Base-by-base conservation (phyloP, 768 basidiomycete species). In the Phylloporus sp. region DNA sequence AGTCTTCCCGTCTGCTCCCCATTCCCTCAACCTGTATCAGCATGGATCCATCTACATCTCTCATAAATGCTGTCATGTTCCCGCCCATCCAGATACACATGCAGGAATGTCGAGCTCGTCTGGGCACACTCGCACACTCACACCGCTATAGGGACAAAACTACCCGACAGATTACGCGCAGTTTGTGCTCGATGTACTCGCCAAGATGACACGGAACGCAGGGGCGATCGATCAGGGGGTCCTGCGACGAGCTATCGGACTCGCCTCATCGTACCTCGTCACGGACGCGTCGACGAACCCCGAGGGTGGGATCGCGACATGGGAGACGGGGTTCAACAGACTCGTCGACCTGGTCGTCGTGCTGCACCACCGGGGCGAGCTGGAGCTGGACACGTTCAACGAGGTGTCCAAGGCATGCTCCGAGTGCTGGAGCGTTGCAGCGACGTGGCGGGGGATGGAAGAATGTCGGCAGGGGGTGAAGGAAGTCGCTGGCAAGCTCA, bases 261-360 rank as follows among this genome's bases (percentile, higher is more conserved):
- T 90, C 34, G 79, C 89, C 13, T 84, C 89, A 2, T 87, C 88
- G n/a, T 89, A 85, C 62, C 80, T 91, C 40, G 65, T 92, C 52
- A 82, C 88, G 12, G 89, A 92, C 68, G 76, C 78, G 1, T 82
- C 81, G 50, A 88, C 70, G 56, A 81, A 83, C 60, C 73, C 80
- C 0, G 76, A 77, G 31, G 63, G 62, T 1, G 90, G 88, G 1
- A 68, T 82, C 23, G 55, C 60, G 13, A 78, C 82, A 9, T 92
- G 89, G 89, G 75, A 72, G 52, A 70, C 72, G 6, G 89, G 89
- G 3, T 80, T 92, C 61, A 76, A 76, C 66, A 73, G 79, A 11
- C 75, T 91, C 26, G 81, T 88, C 26, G 89, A 91, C 57, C 72
- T 91, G 46, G 71, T 88, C 52, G 75, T 86, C 45, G 85, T 79